Conservation (phyloP, 306 rosid species). For the Purshia tridentata region DNA sequence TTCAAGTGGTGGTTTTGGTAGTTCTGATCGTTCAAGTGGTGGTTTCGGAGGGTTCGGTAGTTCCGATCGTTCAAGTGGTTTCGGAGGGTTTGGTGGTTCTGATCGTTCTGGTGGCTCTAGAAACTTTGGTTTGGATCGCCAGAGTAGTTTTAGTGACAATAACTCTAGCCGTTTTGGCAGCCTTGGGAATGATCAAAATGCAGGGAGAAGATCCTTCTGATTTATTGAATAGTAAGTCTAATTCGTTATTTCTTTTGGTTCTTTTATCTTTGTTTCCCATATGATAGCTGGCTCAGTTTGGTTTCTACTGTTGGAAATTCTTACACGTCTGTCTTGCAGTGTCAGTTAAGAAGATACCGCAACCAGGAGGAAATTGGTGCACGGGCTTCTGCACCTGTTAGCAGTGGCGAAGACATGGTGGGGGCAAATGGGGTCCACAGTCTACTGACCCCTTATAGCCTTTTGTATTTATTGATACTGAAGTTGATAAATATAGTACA, state of each 20-base stretch:
- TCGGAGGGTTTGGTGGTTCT: constrained; percentile 13
- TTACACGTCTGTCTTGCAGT: background rate
- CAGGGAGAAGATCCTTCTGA: constrained; percentile 9
- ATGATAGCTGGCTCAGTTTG: background rate
- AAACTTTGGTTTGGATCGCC: constrained; percentile 18
- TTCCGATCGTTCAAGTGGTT: constrained; percentile 4
- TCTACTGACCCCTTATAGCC: too few species aligned
- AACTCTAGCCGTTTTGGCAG: constrained; percentile 17
- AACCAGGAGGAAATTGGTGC: background rate
- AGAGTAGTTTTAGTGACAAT: constrained; percentile 1
- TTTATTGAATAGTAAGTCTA: constrained; percentile 5
- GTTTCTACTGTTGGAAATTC: background rate
- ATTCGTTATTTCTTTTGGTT: background rate
- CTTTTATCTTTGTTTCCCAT: background rate
- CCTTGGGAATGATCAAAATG: constrained; percentile 15
- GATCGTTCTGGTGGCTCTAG: constrained; percentile 44
- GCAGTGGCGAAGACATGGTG: too few species aligned
- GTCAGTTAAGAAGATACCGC: constrained; percentile 5
- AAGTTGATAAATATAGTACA: too few species aligned
- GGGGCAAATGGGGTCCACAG: too few species aligned
- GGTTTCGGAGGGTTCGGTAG: constrained; percentile 14
- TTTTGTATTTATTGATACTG: too few species aligned
- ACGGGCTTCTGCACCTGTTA: background rate
- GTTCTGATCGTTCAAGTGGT: constrained; percentile 30
- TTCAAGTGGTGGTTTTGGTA: constrained; percentile 46